Evolutionary conservation across 2,329 filamentous ascomycete species (phyloP).

Genomic region (Lachnellula willkommii): DNA sequence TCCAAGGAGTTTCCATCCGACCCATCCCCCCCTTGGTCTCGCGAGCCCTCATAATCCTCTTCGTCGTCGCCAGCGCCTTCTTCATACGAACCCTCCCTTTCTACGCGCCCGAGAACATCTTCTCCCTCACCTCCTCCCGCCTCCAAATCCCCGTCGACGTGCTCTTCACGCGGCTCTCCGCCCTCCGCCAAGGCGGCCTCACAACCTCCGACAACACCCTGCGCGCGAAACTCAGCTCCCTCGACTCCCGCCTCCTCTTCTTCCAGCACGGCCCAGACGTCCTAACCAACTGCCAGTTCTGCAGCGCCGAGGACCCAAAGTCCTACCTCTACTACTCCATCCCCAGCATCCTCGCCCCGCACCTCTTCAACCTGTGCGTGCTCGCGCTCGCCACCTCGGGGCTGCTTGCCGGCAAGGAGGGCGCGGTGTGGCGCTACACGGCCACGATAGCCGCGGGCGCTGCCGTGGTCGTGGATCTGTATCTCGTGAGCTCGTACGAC

Average conservation of each 20-base stretch:
- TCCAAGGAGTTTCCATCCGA: slow-evolving; percentile 46
- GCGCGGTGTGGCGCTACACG: slow-evolving; percentile 61
- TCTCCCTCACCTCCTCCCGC: slow-evolving; percentile 69
- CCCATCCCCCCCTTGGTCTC: slow-evolving; percentile 49
- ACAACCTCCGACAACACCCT: slow-evolving; percentile 59
- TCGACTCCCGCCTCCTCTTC: slow-evolving; percentile 74
- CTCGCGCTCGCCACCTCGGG: slow-evolving; percentile 70
- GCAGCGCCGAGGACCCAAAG: slow-evolving; percentile 60
- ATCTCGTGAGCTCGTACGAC: slow-evolving; percentile 59
- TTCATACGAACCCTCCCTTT: slow-evolving; percentile 59
- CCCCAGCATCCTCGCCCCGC: slow-evolving; percentile 67
- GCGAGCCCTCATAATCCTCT: slow-evolving; percentile 57
- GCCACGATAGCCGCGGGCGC: slow-evolving; percentile 59
- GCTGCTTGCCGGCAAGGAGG: slow-evolving; percentile 57
- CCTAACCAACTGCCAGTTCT: slow-evolving; percentile 75
- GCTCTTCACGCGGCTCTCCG: slow-evolving; percentile 69
- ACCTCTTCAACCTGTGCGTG: slow-evolving; percentile 69
- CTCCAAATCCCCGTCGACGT: slow-evolving; percentile 82
- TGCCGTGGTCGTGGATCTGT: slow-evolving; percentile 61
- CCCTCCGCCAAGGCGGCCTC: slow-evolving; percentile 47
- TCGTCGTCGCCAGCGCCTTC: slow-evolving; percentile 46
- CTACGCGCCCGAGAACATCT: slow-evolving; percentile 76
- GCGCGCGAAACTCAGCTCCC: slow-evolving; percentile 60
- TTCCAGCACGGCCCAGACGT: slow-evolving; percentile 73
- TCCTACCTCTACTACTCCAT: slow-evolving; percentile 78